A percentile compares a stretch with the other conserved stretches of the same genome.
Conservation (phyloP, 1,139 yeast genomes). For the Tardiomyces digboiensis region DNA sequence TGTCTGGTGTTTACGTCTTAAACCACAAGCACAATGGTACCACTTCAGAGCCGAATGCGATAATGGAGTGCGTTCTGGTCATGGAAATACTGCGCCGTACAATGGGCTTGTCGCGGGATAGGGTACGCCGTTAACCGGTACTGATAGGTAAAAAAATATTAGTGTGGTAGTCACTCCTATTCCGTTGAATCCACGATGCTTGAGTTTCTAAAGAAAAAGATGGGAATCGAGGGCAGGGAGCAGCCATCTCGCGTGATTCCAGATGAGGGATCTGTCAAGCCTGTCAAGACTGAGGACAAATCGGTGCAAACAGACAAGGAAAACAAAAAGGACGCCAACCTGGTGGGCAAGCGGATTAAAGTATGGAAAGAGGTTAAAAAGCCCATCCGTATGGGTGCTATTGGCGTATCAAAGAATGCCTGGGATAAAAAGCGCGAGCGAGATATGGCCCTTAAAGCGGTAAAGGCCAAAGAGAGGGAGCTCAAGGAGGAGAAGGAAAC, state of each 20-base stretch:
- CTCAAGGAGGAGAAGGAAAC: constrained; percentile 29
- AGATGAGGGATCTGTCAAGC: not conserved
- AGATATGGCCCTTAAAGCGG: constrained; percentile 18
- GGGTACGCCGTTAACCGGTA: no score
- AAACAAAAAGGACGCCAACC: not conserved
- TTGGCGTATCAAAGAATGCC: constrained; percentile 19
- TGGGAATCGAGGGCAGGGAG: not conserved
- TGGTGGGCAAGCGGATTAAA: constrained; percentile 11
- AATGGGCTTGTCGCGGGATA: no score
- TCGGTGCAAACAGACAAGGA: not conserved
- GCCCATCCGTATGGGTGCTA: constrained; percentile 20
- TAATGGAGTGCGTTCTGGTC: no score
- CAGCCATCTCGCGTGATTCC: not conserved
- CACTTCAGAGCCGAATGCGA: no score
- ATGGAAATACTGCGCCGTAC: no score
- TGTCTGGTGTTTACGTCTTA: no score
- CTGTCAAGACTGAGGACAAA: not conserved
- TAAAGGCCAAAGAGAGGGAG: constrained; percentile 28
- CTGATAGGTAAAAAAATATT: no score
- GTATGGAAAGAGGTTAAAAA: constrained; percentile 29
- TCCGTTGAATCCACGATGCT: no score
- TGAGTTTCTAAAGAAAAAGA: not conserved
- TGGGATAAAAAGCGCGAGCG: constrained; percentile 28
- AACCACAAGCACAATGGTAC: no score
- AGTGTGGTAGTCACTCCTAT: no score